Base-by-base conservation (phyloP, 2,329 filamentous ascomycete species). In the Botrytis paeoniae region DNA sequence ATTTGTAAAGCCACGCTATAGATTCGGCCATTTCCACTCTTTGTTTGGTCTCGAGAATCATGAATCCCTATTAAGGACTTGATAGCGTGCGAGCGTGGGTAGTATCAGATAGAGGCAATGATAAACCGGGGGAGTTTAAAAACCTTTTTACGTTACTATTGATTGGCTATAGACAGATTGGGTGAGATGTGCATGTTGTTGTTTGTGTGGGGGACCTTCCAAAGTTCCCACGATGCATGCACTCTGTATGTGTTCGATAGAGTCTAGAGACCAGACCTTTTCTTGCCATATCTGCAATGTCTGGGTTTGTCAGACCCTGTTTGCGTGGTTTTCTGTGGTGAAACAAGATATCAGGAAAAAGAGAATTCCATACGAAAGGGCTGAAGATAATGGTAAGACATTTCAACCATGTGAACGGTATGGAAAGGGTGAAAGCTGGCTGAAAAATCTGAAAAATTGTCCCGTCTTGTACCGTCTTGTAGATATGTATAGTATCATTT, bases 1-100 rank as follows among this genome's bases (percentile, higher is more conserved):
- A 76, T 77, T 77, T 75, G 74, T 75, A 75, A 77, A 63, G 74
- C 41, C 43, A 71, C 45, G 66, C 29, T 25, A 51, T 35, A 60
- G 39, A 45, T 73, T 65, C 68, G 68, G 39, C 68, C 68, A 60
- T 70, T 69, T 61, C 68, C 68, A 70, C 68, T 62, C 54, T 70
- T 70, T 62, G 35, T 41, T 18, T 62, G 60, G 37, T 39, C 35
- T 39, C 16, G 2, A n/a, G 61, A 70, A 69, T 39, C 61, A 32
- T 16, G 54, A 64, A 70, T 59, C 14, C 48, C 48, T 7, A 16
- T 54, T 54, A 1, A 9, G 54, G 51, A 69, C 66, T 63, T 66
- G 70, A 22, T 63, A 57, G 57, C 22, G 59, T 37, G 66, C 37
- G 45, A 29, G 32, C 12, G 37, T 39, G 14, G 29, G 45, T 32